These are phyloP conservation scores for Solidago caesia DNA, from an alignment of 129 eudicot genomes.

Conservation along the genomic window DNA sequence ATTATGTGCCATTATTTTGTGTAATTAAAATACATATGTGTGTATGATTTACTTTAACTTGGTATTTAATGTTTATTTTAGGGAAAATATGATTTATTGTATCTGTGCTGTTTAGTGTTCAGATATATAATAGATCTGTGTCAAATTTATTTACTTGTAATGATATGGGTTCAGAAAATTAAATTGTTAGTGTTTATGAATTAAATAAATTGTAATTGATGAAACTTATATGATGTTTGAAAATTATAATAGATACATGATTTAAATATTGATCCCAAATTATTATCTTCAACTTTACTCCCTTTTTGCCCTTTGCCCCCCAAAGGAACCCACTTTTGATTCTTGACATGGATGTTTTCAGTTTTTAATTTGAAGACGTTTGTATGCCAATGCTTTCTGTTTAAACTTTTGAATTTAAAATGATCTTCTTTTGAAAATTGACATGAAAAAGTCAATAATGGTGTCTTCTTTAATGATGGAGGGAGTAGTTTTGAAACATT, in stretches of 20 bases:
- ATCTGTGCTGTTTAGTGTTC: background rate
- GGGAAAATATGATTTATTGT: background rate
- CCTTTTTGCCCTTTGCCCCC: slow-evolving; percentile 18
- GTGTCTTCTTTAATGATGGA: slow-evolving; percentile 24
- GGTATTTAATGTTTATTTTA: background rate
- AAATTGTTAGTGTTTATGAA: background rate
- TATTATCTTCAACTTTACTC: slow-evolving; percentile 29
- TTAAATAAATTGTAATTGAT: background rate
- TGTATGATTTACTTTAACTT: background rate
- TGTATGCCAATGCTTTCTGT: slow-evolving; percentile 22
- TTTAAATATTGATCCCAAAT: slow-evolving; percentile 15
- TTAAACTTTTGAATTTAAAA: slow-evolving; percentile 25
- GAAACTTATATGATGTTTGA: slow-evolving; percentile 2
- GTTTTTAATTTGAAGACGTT: slow-evolving; percentile 21
- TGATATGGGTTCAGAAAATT: background rate
- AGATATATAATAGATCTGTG: slow-evolving; percentile 8
- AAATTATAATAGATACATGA: background rate
- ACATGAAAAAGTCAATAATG: slow-evolving; percentile 26
- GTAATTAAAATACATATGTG: background rate
- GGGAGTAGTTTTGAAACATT: slow-evolving; percentile 12
- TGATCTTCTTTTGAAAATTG: slow-evolving; percentile 28
- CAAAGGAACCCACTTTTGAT: slow-evolving; percentile 29
- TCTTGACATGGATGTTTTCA: slow-evolving; percentile 28
- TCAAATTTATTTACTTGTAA: slow-evolving; percentile 14
- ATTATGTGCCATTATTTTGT: background rate